Base-by-base conservation (phyloP, 345 rosid genomes). In the Camelina sativa region DNA sequence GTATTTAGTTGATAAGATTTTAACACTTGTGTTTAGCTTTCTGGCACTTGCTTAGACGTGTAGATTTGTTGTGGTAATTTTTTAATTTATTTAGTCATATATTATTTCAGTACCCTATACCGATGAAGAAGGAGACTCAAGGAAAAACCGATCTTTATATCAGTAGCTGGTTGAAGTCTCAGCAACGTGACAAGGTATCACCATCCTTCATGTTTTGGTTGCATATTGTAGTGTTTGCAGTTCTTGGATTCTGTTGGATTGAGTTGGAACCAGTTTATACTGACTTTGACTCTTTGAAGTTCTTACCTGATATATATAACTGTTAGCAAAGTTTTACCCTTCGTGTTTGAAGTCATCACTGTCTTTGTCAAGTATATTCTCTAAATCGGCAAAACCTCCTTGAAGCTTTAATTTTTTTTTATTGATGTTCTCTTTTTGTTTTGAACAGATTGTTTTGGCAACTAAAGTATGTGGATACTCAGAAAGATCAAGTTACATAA, bases 401-500 rank as follows among this genome's bases (percentile, higher is more conserved):
- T 19, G 5, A 28, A 8, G 54, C 9, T 53, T 3, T 20, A 17
- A 3, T 53, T 11, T 11, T 43, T 8, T 53, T 28, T 10, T 2
- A 8, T 59, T 48, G 6, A 19, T 70, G 25, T 59, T 44, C 15
- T 7, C 52, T 15, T 59, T 71, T 9, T 47, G 20, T 4, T 15
- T 3, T 35, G 71, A 52, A 38, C 77, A 94, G 96, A 82, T 94
- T 71, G 88, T 94, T 76, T 57, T 94, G 91, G 97, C 98, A 61
- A 89, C 98, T 67, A 94, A 94, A 85, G 88, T 94, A 48, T 51
- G 88, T 78, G 97, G 98, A 54, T 91, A 91, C 76, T 86, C 95
- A 34, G 95, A 91, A 79, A 62, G 80, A 58, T 51, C 87, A 15
- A 46, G 82, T 43, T 86, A 84, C 57, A 4, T 91, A 35, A 96